A percentile compares a stretch with the other conserved stretches of the same genome.
These are phyloP conservation scores for Penicillium sp. DNA, from an alignment of 2,329 filamentous ascomycete genomes.

Conservation along the genomic window DNA sequence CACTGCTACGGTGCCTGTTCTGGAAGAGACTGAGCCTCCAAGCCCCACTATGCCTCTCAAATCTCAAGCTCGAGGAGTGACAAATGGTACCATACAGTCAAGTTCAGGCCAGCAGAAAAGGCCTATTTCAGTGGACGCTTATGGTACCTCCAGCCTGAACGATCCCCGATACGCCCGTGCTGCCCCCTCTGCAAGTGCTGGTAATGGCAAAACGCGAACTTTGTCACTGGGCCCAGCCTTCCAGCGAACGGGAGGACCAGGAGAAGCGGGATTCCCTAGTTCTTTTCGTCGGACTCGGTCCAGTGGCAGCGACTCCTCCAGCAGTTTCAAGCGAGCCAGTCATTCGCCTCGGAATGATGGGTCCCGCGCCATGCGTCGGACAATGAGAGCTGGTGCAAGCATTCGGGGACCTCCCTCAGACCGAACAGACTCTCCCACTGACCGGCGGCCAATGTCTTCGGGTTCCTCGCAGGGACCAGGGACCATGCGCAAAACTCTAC, in stretches of 20 bases:
- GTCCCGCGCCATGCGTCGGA: slow-evolving; percentile 64
- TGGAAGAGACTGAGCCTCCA: background rate
- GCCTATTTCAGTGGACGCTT: slow-evolving; percentile 21
- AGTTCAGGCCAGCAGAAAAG: slow-evolving; percentile 15
- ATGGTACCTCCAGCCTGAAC: slow-evolving; percentile 13
- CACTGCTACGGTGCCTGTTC: slow-evolving; percentile 6
- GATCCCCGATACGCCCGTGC: slow-evolving; percentile 9
- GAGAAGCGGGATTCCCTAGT: slow-evolving; percentile 2
- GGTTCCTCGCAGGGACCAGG: slow-evolving; percentile 41
- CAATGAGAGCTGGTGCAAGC: slow-evolving; percentile 61
- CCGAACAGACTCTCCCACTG: slow-evolving; percentile 61
- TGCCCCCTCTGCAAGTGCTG: slow-evolving; percentile 2
- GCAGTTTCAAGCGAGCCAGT: slow-evolving; percentile 73
- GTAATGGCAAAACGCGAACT: slow-evolving; percentile 18
- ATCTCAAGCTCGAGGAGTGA: background rate
- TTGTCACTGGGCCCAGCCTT: slow-evolving; percentile 25
- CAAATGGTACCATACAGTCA: slow-evolving; percentile 10
- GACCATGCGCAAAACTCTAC: slow-evolving; percentile 49
- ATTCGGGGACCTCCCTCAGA: slow-evolving; percentile 34
- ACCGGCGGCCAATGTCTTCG: slow-evolving; percentile 49
- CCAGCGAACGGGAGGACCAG: slow-evolving; percentile 9
- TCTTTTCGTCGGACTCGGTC: slow-evolving; percentile 57
- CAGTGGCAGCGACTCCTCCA: slow-evolving; percentile 66
- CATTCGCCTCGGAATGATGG: slow-evolving; percentile 48
- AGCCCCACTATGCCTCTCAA: slow-evolving; percentile 17